phyloP scores from a whole-genome alignment of 2,329 filamentous ascomycete species.

The Penicillium capsulatum region DNA sequence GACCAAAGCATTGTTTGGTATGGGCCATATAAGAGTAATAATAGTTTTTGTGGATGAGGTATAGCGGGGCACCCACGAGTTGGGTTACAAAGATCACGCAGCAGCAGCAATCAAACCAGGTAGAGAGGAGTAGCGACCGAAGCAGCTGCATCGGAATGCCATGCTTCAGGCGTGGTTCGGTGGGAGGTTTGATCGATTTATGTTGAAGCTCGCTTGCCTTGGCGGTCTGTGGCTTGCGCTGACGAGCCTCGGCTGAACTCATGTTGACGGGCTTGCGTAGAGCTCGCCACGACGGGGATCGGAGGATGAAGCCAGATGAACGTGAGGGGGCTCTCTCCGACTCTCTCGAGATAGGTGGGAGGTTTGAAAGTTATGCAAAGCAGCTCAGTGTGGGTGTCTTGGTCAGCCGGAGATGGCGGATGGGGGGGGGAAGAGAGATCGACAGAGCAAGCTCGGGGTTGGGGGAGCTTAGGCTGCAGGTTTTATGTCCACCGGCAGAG shows the following conservation, averaged over 20 bases:
- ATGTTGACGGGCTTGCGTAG: conserved; percentile 18
- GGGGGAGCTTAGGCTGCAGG: neutral
- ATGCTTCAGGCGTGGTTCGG: conserved; percentile 42
- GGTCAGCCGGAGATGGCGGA: conserved; percentile 8
- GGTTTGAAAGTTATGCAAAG: neutral
- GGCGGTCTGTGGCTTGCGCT: conserved; percentile 26
- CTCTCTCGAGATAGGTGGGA: too few species aligned
- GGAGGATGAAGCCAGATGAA: too few species aligned
- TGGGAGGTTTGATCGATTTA: conserved; percentile 18
- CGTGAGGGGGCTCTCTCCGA: too few species aligned
- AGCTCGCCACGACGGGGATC: neutral
- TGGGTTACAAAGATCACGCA: conserved; percentile 52
- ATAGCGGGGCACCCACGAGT: conserved; percentile 57
- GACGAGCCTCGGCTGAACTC: conserved; percentile 31
- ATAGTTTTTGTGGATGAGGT: conserved; percentile 57
- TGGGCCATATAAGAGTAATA: conserved; percentile 63
- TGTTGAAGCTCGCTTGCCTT: conserved; percentile 17
- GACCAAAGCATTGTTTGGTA: conserved; percentile 61
- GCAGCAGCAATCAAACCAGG: conserved; percentile 45
- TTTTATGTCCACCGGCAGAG: neutral
- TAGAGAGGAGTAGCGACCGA: conserved; percentile 42
- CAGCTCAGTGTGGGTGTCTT: neutral
- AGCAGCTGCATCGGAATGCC: conserved; percentile 43
- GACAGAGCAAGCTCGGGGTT: conserved; percentile 1
- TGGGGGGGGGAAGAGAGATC: conserved; percentile 3